Evolutionary conservation across 805 yeast genomes (phyloP), one percentile per base, ranked within the genome.

Genomic region (Sungouiozyma ichnusensis): DNA sequence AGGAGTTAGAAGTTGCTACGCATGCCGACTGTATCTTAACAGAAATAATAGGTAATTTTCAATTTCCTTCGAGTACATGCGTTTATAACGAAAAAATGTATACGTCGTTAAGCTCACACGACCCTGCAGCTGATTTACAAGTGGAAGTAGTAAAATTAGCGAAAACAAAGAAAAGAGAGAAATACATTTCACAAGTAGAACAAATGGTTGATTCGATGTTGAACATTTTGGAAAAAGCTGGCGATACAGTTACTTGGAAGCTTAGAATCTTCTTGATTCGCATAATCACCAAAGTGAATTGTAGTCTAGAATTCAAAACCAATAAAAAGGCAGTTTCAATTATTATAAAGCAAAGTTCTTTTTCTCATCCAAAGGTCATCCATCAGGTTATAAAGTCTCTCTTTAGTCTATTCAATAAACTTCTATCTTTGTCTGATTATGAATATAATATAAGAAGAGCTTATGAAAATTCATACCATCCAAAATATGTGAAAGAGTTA

Each of bases 331-430:
- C 72, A 1, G 49, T 79, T 9, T 58, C 58, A 29, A 51, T 72
- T 2, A 61, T 83, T 27, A 66, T 73, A 7, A 61, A 65, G 2
- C 66, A 68, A 29, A 71, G 82, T 1, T 61, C 68, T 13, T 69
- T 73, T n/a, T 75, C 75, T 17, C 94, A 85, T 57, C 95, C 95
- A 0, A 62, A 71, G 2, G 62, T 85, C 36, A 67, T 84, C 1
- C 70, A 77, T 42, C 57, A 76, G 32, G 79, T 83, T 16, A 61
- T 79, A 44, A 75, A 73, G 40, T 81, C 86, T 16, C 55, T 82
- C 24, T 66, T 79, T 2, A 68, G 73, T n/a, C 48, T 79, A 4
- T 54, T 77, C 18, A 66, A 66, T 43, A 73, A 74, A 42, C 48
- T 76, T 5, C 60, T 68, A 20, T 54, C 65, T 0, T 60, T 74